phyloP scores from a whole-genome alignment of 257 asterid species.

The Capsicum pubescens region DNA sequence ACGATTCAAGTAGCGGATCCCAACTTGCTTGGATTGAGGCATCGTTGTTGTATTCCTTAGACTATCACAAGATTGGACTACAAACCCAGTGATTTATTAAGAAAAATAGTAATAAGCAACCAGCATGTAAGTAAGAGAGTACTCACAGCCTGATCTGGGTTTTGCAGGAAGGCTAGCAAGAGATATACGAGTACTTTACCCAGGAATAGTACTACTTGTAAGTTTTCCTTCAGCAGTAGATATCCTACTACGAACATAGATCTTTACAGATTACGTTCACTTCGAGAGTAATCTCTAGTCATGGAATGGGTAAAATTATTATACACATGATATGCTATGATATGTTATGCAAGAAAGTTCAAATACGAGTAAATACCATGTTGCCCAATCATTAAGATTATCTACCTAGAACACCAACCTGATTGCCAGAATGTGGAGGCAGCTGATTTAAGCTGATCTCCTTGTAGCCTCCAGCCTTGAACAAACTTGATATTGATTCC shows the following conservation, averaged over 20 bases:
- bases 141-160: not conserved
- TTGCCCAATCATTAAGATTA: not conserved
- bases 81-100: not conserved
- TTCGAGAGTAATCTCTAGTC: not conserved
- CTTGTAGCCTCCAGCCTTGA: conserved; percentile 25
- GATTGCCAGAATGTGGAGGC: conserved; percentile 28
- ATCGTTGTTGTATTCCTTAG: not conserved
- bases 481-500: conserved; percentile 27
- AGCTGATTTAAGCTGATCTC: conserved; percentile 28
- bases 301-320: not conserved
- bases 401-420: conserved; percentile 35
- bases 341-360: not conserved
- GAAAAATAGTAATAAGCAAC: not conserved
- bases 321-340: not conserved
- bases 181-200: conserved; percentile 12
- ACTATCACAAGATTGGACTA: conserved; percentile 8
- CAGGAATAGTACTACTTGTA: not conserved
- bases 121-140: not conserved
- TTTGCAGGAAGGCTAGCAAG: not conserved
- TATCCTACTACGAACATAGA: not conserved
- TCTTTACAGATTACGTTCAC: not conserved
- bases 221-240: not conserved
- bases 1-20: not conserved
- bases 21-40: not conserved
- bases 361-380: not conserved